Percentiles rank a stretch among this genome's conserved stretches.
Conservation (phyloP, 2,329 filamentous ascomycete species). For the Colletotrichum sp. region DNA sequence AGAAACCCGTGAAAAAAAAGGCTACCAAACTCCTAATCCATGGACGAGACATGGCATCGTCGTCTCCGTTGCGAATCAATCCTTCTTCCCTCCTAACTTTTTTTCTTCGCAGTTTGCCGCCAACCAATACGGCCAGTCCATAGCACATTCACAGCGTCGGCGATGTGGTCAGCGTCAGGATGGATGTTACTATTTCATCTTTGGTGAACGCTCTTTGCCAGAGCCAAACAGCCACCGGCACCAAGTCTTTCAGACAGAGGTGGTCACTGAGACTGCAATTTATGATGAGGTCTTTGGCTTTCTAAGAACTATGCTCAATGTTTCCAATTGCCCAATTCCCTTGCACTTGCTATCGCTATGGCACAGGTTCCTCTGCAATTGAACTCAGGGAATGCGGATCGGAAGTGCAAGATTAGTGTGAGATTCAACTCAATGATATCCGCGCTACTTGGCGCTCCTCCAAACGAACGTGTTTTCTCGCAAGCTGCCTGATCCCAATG, state of each 20-base stretch:
- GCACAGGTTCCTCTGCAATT: neutral
- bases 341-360: fast-evolving
- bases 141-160: neutral
- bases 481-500: neutral
- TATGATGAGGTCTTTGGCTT: neutral
- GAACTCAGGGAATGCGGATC: neutral
- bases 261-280: neutral
- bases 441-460: neutral
- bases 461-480: neutral
- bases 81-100: no score
- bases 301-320: neutral
- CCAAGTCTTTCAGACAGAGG: neutral
- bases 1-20: neutral
- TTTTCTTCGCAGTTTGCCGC: no score
- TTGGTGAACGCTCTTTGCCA: neutral
- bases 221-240: neutral
- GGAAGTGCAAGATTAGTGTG: neutral
- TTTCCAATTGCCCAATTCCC: neutral
- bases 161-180: neutral
- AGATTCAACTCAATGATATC: neutral
- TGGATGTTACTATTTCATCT: neutral
- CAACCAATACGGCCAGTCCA: fast-evolving
- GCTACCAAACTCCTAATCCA: no score
- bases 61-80: neutral
- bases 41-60: neutral